These are phyloP conservation scores for Naumovozyma castellii DNA, from an alignment of 805 yeast genomes.

Conservation along the genomic window DNA sequence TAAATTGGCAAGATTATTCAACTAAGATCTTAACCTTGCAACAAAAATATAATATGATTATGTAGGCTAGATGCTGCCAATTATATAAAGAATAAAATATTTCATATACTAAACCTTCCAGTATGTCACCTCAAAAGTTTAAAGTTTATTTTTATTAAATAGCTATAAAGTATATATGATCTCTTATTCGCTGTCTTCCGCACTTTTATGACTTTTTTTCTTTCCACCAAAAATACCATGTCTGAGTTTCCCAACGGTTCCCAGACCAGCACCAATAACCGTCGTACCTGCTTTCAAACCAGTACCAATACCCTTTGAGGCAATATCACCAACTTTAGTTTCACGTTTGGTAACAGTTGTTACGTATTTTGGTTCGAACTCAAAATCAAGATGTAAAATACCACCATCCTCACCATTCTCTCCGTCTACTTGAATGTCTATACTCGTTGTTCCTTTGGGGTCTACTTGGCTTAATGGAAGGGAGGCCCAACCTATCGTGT, in stretches of 20 bases:
- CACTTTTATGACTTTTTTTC: not conserved
- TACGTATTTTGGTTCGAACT: conserved; percentile 66
- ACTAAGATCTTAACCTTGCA: conserved; percentile 2
- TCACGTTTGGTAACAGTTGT: conserved; percentile 33
- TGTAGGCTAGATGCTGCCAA: not conserved
- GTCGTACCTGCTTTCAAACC: conserved; percentile 37
- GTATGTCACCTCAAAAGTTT: no score
- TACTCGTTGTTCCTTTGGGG: conserved; percentile 34
- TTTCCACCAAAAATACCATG: conserved; percentile 11
- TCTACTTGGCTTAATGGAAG: conserved; percentile 52
- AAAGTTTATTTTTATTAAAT: no score
- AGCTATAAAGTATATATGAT: no score
- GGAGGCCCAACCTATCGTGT: conserved; percentile 58
- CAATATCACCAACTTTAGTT: conserved; percentile 38
- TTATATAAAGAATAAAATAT: no score
- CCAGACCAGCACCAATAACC: conserved; percentile 37
- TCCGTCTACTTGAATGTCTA: conserved; percentile 38
- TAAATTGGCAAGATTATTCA: conserved; percentile 21
- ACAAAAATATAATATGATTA: not conserved
- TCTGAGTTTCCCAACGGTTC: conserved; percentile 29
- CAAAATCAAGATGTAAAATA: conserved; percentile 44
- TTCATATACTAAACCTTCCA: no score
- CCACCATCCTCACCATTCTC: conserved; percentile 46
- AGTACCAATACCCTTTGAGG: conserved; percentile 41
- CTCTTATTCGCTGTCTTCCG: not conserved